Percentiles rank a stretch among this genome's conserved stretches.
Evolutionary conservation across 2,329 filamentous ascomycete genomes (phyloP).

Genomic region (Exophiala calicioides): DNA sequence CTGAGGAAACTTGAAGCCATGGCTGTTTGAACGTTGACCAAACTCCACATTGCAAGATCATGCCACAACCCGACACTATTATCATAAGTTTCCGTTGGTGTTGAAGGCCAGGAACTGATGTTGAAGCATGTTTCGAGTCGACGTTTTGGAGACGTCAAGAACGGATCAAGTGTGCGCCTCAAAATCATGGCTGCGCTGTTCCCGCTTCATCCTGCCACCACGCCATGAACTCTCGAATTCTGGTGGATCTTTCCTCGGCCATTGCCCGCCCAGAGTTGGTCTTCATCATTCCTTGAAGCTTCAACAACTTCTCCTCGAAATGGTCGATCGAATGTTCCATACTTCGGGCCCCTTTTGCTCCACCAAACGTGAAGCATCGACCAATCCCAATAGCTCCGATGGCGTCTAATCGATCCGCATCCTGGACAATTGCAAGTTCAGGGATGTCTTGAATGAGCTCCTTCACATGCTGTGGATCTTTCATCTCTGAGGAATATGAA

Average conservation of each 20-base stretch:
- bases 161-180: too few relatives aligned
- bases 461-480: constrained; percentile 62
- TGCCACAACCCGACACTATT: too few relatives aligned
- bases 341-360: constrained; percentile 53
- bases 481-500: constrained; percentile 73
- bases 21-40: too few relatives aligned
- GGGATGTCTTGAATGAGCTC: constrained; percentile 65
- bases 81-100: too few relatives aligned
- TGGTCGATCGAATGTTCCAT: constrained; percentile 70
- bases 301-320: constrained; percentile 74
- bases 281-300: constrained; percentile 63
- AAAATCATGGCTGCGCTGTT: too few relatives aligned
- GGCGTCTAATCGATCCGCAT: constrained; percentile 89
- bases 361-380: constrained; percentile 74
- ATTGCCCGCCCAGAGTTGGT: constrained; percentile 54
- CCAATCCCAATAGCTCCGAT: constrained; percentile 84
- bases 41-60: too few relatives aligned
- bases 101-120: too few relatives aligned
- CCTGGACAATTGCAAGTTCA: constrained; percentile 82
- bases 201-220: constrained; percentile 58
- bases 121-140: too few relatives aligned
- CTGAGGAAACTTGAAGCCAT: constrained; percentile 30
- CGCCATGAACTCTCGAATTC: constrained; percentile 50
- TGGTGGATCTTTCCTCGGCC: constrained; percentile 51
- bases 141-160: too few relatives aligned